Conservation (phyloP, 345 rosid species). For the Excoecaria cochinchinensis region DNA sequence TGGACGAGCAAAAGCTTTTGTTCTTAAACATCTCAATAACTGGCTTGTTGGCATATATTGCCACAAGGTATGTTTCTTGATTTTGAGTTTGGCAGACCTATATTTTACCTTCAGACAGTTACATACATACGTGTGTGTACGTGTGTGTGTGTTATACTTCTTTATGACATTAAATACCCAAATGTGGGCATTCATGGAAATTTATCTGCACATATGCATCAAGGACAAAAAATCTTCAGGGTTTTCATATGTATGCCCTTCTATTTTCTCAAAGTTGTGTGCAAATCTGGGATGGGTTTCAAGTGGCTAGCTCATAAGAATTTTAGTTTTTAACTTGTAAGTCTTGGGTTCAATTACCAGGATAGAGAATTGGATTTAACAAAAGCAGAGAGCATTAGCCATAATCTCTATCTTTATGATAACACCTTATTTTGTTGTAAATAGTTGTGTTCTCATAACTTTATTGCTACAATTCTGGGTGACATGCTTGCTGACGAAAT, state of each 20-base stretch:
- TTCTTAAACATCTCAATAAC: slow-evolving; percentile 56
- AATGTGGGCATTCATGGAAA: not conserved
- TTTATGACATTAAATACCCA: not conserved
- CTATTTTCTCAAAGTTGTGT: not conserved
- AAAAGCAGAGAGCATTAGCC: too few relatives aligned
- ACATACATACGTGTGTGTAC: not conserved
- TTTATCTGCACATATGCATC: not conserved
- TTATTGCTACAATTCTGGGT: not conserved
- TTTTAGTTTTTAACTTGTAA: not conserved
- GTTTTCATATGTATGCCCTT: not conserved
- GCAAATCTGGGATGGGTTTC: not conserved
- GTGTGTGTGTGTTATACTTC: not conserved
- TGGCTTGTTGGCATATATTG: slow-evolving; percentile 92
- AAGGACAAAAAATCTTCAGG: not conserved
- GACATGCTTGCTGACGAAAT: slow-evolving; percentile 2
- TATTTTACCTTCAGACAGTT: slow-evolving; percentile 1
- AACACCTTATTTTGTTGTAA: not conserved
- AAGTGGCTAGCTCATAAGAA: too few relatives aligned
- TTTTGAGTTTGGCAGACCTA: not conserved
- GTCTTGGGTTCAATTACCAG: not conserved
- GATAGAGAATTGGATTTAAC: not conserved
- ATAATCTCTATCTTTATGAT: not conserved
- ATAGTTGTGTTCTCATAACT: not conserved
- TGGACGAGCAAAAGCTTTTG: slow-evolving; percentile 58
- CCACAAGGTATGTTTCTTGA: slow-evolving; percentile 64